Base-by-base conservation (phyloP, 1,284 basidiomycete species). In the Stereum hirsutum region DNA sequence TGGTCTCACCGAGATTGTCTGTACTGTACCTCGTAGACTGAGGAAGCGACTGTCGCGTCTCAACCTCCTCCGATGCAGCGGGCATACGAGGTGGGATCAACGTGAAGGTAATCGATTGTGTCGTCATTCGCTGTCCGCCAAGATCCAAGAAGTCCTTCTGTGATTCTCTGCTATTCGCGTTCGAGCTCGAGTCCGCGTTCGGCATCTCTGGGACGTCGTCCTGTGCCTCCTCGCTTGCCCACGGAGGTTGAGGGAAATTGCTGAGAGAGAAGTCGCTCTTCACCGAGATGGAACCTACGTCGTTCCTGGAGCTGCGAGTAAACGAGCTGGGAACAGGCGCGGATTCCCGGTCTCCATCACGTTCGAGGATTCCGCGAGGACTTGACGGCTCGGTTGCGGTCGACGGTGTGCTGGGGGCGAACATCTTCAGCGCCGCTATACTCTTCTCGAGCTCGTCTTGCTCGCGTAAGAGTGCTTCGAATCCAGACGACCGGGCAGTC, bases 241-340 rank as follows among this genome's bases (percentile, higher is more conserved):
- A 57, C 17, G 85, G 83, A 24, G 83, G 84, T 30, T 70, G 61
- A 4, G 82, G 82, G 59, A 87, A 86, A 40, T 69, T 68, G 52
- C 80, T 83, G 42, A 87, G 62, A 6, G 84, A 83, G 51, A 87
- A 75, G 21, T 79, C 78, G 54, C 78, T 80, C 40, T 59, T 64
- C 36, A 62, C 56, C 4, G 72, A 73, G 30, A 58, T 54, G 4
- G 65, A 67, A 28, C 46, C 45, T 27, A 28, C 33, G 3, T 19
- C 39, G 30, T 43, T 37, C 40, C 25, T 41, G 20, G 41, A 40
- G 11, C 19, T 33, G 6, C 21, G n/a, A n/a, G n/a, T n/a, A n/a
- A n/a, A n/a, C n/a, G n/a, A n/a, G n/a, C n/a, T n/a, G n/a, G n/a
- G 30, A 15, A 20, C 27, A 12, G 20, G 30, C 14, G 41, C 24